Percentiles rank a stretch among this genome's conserved stretches.
Conservation (phyloP, 345 rosid genomes). For the Lumnitzera racemosa region DNA sequence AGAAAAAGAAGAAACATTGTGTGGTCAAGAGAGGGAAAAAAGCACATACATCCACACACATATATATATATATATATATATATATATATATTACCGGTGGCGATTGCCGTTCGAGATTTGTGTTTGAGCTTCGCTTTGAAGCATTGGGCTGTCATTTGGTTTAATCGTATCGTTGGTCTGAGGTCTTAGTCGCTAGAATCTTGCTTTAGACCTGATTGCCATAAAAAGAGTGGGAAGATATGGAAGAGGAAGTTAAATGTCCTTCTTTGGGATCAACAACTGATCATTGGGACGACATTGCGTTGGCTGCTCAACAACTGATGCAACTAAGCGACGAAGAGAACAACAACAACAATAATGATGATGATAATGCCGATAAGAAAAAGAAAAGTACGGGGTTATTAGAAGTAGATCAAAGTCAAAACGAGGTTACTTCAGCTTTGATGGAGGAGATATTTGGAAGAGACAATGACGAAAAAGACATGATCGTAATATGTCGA, state of each 20-base stretch:
- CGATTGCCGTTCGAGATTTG: no score
- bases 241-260: background rate
- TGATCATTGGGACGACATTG: constrained; percentile 21
- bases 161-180: no score
- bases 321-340: constrained; percentile 40
- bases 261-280: background rate
- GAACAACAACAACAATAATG: constrained; percentile 3
- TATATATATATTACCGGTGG: no score
- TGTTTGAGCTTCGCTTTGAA: no score
- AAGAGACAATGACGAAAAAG: constrained; percentile 17
- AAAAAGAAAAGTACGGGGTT: constrained; percentile 11
- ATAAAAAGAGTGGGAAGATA: no score
- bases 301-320: constrained; percentile 27
- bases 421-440: constrained; percentile 9
- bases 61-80: no score
- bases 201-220: no score
- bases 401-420: background rate
- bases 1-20: no score
- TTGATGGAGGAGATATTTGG: constrained; percentile 34
- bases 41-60: no score
- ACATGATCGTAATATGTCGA: background rate
- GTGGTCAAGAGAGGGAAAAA: no score
- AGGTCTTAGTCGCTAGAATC: no score
- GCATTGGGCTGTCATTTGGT: no score
- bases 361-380: background rate